Percentiles rank a stretch among this genome's conserved stretches.
Conservation (phyloP, 768 basidiomycete genomes). For the Tylopilus balloui region DNA sequence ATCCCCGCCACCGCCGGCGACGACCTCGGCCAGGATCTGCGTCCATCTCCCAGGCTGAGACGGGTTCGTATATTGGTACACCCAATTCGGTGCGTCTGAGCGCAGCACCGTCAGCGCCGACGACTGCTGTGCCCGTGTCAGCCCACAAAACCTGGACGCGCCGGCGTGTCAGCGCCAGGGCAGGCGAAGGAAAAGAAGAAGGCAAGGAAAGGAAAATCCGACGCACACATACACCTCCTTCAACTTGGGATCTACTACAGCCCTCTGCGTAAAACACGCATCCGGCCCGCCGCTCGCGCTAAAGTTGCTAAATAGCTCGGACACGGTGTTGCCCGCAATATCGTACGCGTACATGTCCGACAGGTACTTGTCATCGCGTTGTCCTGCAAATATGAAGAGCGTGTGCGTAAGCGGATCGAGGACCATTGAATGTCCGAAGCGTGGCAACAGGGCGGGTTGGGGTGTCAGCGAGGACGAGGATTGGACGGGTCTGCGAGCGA, state of each 20-base stretch:
- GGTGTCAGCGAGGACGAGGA: slow-evolving; percentile 16
- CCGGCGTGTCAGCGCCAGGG: not conserved
- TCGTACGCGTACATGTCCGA: slow-evolving; percentile 78
- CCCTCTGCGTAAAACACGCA: slow-evolving; percentile 70
- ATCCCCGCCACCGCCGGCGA: not conserved
- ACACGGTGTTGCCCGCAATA: slow-evolving; percentile 50
- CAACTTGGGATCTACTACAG: slow-evolving; percentile 57
- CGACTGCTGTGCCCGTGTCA: slow-evolving; percentile 41
- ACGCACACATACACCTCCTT: slow-evolving; percentile 72
- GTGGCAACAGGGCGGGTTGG: slow-evolving; percentile 48
- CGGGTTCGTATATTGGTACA: slow-evolving; percentile 53
- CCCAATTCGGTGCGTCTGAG: slow-evolving; percentile 56
- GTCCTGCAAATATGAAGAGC: slow-evolving; percentile 72
- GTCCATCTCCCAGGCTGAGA: slow-evolving; percentile 62
- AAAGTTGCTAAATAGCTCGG: slow-evolving; percentile 63
- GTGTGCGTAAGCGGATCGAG: slow-evolving; percentile 55
- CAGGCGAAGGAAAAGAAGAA: not conserved
- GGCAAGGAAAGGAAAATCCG: not conserved
- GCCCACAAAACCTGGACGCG: slow-evolving; percentile 54
- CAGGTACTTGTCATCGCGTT: slow-evolving; percentile 59
- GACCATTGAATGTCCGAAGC: slow-evolving; percentile 81
- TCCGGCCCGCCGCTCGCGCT: slow-evolving; percentile 60
- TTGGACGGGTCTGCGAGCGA: slow-evolving; percentile 19
- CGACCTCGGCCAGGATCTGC: slow-evolving; percentile 43
- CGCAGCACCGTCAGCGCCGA: slow-evolving; percentile 36